phyloP scores from a whole-genome alignment of 2,329 filamentous ascomycete genomes.

The Ophiostoma sp. region DNA sequence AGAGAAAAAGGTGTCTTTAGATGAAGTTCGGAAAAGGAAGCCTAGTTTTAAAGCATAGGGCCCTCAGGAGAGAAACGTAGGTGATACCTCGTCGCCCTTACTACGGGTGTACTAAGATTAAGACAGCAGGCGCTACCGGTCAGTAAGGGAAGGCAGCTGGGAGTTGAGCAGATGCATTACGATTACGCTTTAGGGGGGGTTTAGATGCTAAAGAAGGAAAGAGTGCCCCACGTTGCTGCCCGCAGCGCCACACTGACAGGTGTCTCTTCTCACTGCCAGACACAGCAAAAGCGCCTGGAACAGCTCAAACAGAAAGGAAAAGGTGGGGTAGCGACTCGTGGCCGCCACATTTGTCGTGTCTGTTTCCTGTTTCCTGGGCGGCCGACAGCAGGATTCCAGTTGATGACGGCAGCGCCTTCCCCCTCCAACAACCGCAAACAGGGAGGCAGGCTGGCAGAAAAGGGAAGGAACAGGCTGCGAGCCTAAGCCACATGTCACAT shows the following conservation, averaged over 20 bases:
- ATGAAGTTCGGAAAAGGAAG: slow-evolving; percentile 17
- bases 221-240: not conserved
- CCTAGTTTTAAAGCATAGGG: slow-evolving; percentile 23
- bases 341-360: not conserved
- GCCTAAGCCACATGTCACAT: slow-evolving; percentile 27
- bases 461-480: slow-evolving; percentile 7
- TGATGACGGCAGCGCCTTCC: slow-evolving; percentile 22
- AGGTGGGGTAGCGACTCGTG: slow-evolving; percentile 21
- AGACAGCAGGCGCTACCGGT: not conserved
- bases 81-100: slow-evolving; percentile 22
- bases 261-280: not conserved
- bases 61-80: slow-evolving; percentile 11
- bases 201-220: not conserved
- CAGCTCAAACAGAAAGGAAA: not conserved
- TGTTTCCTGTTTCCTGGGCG: slow-evolving; percentile 10
- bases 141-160: not conserved
- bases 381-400: slow-evolving; percentile 15
- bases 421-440: not conserved
- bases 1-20: not conserved
- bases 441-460: too few relatives aligned
- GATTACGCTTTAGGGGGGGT: not conserved
- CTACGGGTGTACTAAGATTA: slow-evolving; percentile 12
- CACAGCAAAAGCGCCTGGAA: not conserved
- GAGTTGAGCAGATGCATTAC: not conserved
- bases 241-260: slow-evolving; percentile 6